phyloP scores from a whole-genome alignment of 2,329 filamentous ascomycete genomes.

The Aplosporella prunicola region DNA sequence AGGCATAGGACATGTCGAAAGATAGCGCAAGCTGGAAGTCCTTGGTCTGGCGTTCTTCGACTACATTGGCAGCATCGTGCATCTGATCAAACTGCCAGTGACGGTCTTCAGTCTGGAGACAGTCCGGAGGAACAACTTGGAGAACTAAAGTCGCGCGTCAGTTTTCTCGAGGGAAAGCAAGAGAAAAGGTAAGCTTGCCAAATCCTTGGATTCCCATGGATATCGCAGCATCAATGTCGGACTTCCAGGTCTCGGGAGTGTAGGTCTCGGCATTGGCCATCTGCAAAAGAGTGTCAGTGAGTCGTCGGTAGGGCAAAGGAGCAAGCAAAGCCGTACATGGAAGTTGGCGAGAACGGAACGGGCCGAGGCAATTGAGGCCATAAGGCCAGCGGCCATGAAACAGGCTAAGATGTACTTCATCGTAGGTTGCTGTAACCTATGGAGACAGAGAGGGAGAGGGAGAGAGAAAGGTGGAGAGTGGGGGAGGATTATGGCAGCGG shows the following conservation, averaged over 20 bases:
- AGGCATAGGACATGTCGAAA: constrained; percentile 29
- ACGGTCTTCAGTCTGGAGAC: constrained; percentile 16
- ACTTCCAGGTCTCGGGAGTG: constrained; percentile 9
- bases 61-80: constrained; percentile 27
- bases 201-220: constrained; percentile 11
- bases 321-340: background rate
- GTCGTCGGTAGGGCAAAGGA: background rate
- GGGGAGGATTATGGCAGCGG: constrained; percentile 5
- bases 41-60: constrained; percentile 20
- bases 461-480: no score
- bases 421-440: no score
- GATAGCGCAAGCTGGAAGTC: constrained; percentile 30
- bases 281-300: background rate
- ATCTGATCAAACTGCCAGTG: constrained; percentile 26
- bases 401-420: background rate
- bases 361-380: background rate
- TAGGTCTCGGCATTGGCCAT: constrained; percentile 8
- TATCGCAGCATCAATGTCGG: constrained; percentile 10
- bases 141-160: constrained; percentile 17
- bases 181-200: constrained; percentile 2
- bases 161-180: no score
- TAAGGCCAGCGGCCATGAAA: background rate
- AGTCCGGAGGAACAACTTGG: constrained; percentile 29
- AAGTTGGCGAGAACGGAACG: constrained; percentile 5
- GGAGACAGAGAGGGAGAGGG: no score